Base-by-base conservation (phyloP, 305 asterid species). In the Euphrasia arctica region DNA sequence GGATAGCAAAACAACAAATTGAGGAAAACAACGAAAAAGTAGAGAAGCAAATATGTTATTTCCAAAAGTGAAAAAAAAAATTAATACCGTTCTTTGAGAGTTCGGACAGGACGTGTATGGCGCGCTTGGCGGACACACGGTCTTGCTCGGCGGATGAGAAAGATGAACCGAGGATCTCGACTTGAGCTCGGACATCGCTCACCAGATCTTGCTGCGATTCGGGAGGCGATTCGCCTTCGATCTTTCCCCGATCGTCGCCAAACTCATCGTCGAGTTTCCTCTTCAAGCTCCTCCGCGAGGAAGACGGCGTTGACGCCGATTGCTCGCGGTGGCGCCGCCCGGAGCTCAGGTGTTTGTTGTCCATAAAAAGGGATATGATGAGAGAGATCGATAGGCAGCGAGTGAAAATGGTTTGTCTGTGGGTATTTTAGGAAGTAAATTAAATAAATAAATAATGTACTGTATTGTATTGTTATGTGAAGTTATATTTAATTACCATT, bases 21-120 rank as follows among this genome's bases (percentile, higher is more conserved):
- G 39, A 1, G 41, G 18, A 54, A 8, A 14, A 4, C n/a, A 45
- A 54, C 12, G 8, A 1, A 6, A 55, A 60, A 51, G 48, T 18
- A 29, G 4, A 41, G 47, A 62, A 48, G 31, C 0, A 32, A 62
- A 14, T 43, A 13, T 4, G 54, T 32, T 31, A 12, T 3, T 34
- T 68, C 27, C 36, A 62, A 28, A 70, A 60, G 12, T 60, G 59
- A 28, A 70, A 18, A 18, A n/a, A n/a, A 18, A 60, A 29, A 60
- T 63, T 54, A 63, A 63, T 83, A 94, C 99, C 99, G 75, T 94
- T 88, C 75, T 90, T 90, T 3, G 99, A 90, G 25, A 88, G 87
- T 62, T 94, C 97, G 15, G 99, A 88, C 58, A 94, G 85, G 67
- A 81, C 81, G 43, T 88, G 95, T 51, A 91, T 82, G 45, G 96